Percentiles rank a stretch among this genome's conserved stretches.
phyloP scores from a whole-genome alignment of 208 protist species.

The Crithidia fasciculata region DNA sequence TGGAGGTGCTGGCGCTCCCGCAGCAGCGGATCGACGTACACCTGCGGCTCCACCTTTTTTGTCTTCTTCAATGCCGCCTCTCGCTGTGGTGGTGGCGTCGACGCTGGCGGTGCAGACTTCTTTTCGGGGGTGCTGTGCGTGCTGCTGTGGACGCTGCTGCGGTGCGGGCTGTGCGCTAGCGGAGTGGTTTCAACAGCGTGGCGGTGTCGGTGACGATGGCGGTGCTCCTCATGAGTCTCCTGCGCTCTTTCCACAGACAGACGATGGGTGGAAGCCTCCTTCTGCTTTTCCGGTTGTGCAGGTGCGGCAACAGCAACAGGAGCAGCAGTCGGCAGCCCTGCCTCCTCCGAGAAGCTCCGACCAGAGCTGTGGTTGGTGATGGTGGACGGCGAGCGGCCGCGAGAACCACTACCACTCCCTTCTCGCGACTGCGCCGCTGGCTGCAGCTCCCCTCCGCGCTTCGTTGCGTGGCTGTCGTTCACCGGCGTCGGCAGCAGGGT shows the following conservation, averaged over 20 bases:
- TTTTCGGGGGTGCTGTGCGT: background rate
- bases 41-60: constrained; percentile 14
- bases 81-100: background rate
- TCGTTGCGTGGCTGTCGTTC: background rate
- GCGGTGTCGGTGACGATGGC: background rate
- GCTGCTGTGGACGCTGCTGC: constrained; percentile 3
- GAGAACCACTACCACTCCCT: background rate
- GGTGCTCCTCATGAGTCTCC: background rate
- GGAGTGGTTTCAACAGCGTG: background rate
- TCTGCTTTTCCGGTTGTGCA: background rate
- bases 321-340: too few species aligned
- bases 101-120: background rate
- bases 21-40: constrained; percentile 35
- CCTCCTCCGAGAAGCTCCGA: constrained; percentile 4
- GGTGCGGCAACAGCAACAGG: background rate
- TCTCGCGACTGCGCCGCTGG: background rate
- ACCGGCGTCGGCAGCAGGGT: background rate
- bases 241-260: background rate
- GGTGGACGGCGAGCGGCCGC: constrained; percentile 4
- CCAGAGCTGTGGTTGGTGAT: constrained; percentile 17
- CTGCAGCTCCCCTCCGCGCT: background rate
- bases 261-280: background rate
- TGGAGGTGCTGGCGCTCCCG: constrained; percentile 27
- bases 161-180: background rate
- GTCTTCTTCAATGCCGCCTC: background rate